A percentile compares a stretch with the other conserved stretches of the same genome.
These are phyloP conservation scores for Rugonectria rugulosa DNA, from an alignment of 2,329 filamentous ascomycete genomes.

Conservation along the genomic window DNA sequence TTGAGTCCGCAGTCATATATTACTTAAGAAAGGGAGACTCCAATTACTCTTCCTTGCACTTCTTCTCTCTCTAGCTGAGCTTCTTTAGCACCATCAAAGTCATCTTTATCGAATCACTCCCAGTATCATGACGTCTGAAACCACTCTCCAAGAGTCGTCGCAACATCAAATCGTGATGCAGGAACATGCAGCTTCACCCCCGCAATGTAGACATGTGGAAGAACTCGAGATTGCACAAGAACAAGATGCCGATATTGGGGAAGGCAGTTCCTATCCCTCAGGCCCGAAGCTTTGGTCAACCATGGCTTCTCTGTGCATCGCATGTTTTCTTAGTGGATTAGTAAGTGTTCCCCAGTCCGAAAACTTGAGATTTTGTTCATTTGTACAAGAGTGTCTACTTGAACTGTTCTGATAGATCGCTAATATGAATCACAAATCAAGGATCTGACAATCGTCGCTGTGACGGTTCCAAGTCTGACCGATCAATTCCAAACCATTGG, in stretches of 20 bases:
- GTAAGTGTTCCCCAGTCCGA: constrained; percentile 1
- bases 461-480: constrained; percentile 34
- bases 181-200: background rate
- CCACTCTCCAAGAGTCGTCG: too few relatives aligned
- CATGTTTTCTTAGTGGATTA: constrained; percentile 33
- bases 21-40: too few relatives aligned
- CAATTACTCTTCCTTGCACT: too few relatives aligned
- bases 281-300: constrained; percentile 36
- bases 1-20: too few relatives aligned
- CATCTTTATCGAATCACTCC: too few relatives aligned
- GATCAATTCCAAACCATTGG: constrained; percentile 35
- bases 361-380: background rate
- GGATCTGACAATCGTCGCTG: constrained; percentile 35
- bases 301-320: constrained; percentile 34
- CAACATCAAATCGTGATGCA: fast-evolving
- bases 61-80: too few relatives aligned
- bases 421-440: background rate
- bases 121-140: too few relatives aligned
- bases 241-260: background rate
- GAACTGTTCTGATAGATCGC: background rate
- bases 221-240: constrained; percentile 16
- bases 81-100: too few relatives aligned
- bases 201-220: background rate
- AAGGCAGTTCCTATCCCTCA: constrained; percentile 13
- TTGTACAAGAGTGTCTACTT: background rate